Evolutionary conservation across 2,329 filamentous ascomycete genomes (phyloP), one percentile per base, ranked within the genome.

Genomic region (Diaporthe capsici): DNA sequence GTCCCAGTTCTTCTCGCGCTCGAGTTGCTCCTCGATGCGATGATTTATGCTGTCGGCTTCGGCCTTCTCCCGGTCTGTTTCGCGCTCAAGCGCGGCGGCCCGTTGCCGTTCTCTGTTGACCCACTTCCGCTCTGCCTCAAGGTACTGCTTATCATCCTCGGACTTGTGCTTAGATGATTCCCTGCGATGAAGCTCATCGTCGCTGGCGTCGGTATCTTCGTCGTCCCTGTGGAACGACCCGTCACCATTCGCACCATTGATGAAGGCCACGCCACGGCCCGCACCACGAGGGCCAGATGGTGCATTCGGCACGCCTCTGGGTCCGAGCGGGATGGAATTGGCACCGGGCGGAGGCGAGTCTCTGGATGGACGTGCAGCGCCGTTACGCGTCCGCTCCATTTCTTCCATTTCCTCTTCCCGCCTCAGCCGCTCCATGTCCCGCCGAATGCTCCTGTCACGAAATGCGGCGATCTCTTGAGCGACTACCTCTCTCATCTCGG

Each of bases 401-500:
- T 94, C 94, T 82, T 98, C 97, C 79, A 98, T 92, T 82, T 98
- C 96, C 82, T 99, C 97, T 84, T 99, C 97, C 60, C 93, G 90
- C 81, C 93, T 92, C 49, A 98, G 86, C 4, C 97, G 94, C 84
- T 99, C 97, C 81, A 97, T 86, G 82, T 99, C 97, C 53, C 96
- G 90, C 77, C 94, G 92, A 76, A 92, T 98, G 79, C 96, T 98
- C 28, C 96, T 91, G 79, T 99, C 97, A 78, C 97, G 91, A 87
- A 99, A 99, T 0, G 96, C 94, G 0, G 95, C 93, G 80, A 99
- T 99, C 83, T 99, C 97, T 75, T 93, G 93, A 0, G 97, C 95
- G 22, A 99, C 97, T 0, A 95, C 96, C 82, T 98, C 97, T 34
- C 97, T 93, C 95, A 98, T 97, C 82, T 98, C 97, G 0, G 95